These are phyloP conservation scores for Juglanconis sp. DNA, from an alignment of 2,329 filamentous ascomycete genomes.

Conservation along the genomic window DNA sequence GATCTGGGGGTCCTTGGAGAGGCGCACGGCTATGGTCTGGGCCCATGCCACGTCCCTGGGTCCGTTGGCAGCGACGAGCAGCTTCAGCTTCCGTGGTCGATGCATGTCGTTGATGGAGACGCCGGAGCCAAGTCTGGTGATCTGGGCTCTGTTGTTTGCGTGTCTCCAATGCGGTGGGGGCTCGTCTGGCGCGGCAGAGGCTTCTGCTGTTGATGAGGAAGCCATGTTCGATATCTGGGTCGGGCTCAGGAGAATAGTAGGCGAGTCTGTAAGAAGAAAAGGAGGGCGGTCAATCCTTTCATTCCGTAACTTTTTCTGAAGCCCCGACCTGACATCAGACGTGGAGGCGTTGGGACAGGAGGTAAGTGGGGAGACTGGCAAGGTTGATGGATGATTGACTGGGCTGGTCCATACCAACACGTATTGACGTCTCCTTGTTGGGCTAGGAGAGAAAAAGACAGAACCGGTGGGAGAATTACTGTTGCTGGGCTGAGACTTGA, in stretches of 20 bases:
- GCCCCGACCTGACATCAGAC: conserved; percentile 12
- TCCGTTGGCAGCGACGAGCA: conserved; percentile 66
- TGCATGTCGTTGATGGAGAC: conserved; percentile 36
- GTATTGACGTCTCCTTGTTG: not conserved
- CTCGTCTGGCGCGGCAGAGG: conserved; percentile 14
- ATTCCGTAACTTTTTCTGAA: conserved; percentile 1
- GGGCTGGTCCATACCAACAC: not conserved
- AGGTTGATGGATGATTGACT: not conserved
- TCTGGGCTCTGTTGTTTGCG: not conserved
- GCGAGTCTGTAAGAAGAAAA: conserved; percentile 2
- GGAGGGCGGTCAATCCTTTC: conserved; percentile 7
- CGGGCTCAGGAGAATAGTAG: not conserved
- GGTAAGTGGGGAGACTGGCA: conserved; percentile 7
- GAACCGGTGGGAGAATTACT: not conserved
- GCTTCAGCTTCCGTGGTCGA: conserved; percentile 45
- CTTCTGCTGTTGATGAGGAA: conserved; percentile 13
- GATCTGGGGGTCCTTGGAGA: conserved; percentile 63
- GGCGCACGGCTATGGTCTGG: conserved; percentile 61
- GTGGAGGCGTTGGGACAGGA: conserved; percentile 3
- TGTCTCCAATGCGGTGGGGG: not conserved
- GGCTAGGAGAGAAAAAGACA: not conserved
- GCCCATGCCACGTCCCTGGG: conserved; percentile 63
- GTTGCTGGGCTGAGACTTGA: not conserved
- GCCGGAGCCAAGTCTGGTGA: conserved; percentile 19
- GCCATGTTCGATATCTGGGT: conserved; percentile 9